Evolutionary conservation across 441 rosid genomes (phyloP), one percentile per base, ranked within the genome.

Genomic region (Brassica balearica): DNA sequence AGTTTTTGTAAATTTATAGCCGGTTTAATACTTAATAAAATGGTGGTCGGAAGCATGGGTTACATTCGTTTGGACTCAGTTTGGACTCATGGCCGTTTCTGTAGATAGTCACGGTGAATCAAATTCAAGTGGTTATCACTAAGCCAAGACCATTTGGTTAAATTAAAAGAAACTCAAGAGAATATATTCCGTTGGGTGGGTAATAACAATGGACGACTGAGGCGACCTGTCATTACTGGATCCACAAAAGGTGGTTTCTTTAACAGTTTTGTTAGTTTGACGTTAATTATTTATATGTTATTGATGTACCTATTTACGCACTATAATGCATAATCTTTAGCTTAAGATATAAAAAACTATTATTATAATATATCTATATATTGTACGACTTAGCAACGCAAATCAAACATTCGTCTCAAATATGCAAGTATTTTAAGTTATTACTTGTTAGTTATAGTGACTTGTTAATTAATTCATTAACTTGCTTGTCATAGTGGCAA

Each of bases 301-400:
- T 8, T 41, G 77, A 74, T 65, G 17, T 34, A 36, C 34, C 32
- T 59, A 58, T 71, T 19, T 59, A 19, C 72, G 34, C 32, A 55
- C 61, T 53, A 66, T 55, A 51, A 65, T 53, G 65, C 43, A 7
- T 41, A 66, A 0, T 19, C 56, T 20, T 41, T 11, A 20, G 11
- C 11, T 71, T 15, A 7, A 12, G n/a, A 20, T 22, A 38, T 38
- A 5, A 58, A 25, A 22, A 22, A 23, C 11, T 11, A 32, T 71
- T 61, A 43, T 17, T 67, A 9, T 25, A 75, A 59, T 32, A 19
- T 60, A 25, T 38, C 8, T 59, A 48, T 48, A 48, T 48, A 17
- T 15, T 23, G 2, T 15, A 59, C 68, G 3, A 23, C 23, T 60
- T 58, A 6, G 10, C 67, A 59, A 65, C 8, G 20, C 48, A 75